Evolutionary conservation across 2,329 filamentous ascomycete species (phyloP).

Genomic region (Didymella lethalis): DNA sequence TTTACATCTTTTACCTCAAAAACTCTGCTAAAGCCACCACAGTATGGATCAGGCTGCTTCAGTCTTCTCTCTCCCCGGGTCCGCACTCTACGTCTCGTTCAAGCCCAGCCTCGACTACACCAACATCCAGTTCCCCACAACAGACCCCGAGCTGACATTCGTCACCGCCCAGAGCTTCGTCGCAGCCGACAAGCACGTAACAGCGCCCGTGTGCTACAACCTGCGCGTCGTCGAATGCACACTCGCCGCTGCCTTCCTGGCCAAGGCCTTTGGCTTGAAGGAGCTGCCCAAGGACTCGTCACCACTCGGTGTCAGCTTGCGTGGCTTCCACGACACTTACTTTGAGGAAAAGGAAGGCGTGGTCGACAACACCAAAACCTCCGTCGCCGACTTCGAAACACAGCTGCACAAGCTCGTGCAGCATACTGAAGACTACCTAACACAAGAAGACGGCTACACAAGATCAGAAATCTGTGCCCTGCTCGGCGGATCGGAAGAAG

Average conservation of each 20-base stretch:
- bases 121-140: conserved; percentile 82
- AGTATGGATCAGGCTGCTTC: conserved; percentile 98
- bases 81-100: conserved; percentile 90
- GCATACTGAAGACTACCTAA: conserved; percentile 74
- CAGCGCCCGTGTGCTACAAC: conserved; percentile 94
- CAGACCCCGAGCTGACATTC: conserved; percentile 84
- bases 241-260: conserved; percentile 76
- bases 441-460: conserved; percentile 84
- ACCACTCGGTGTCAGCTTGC: conserved; percentile 82
- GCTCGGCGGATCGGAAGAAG: conserved; percentile 72
- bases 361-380: conserved; percentile 58
- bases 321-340: conserved; percentile 85
- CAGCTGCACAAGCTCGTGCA: conserved; percentile 78
- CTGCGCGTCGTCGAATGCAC: conserved; percentile 95
- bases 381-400: conserved; percentile 55
- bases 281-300: conserved; percentile 78
- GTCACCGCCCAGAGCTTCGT: conserved; percentile 95
- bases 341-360: conserved; percentile 65
- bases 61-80: conserved; percentile 86
- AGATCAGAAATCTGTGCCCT: conserved; percentile 80
- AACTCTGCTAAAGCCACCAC: conserved; percentile 32
- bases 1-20: background rate
- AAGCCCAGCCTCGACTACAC: conserved; percentile 77
- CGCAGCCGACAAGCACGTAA: conserved; percentile 91
- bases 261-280: conserved; percentile 65